Evolutionary conservation across 2,329 filamentous ascomycete species (phyloP).

Genomic region (Rhynchosporium agropyri): DNA sequence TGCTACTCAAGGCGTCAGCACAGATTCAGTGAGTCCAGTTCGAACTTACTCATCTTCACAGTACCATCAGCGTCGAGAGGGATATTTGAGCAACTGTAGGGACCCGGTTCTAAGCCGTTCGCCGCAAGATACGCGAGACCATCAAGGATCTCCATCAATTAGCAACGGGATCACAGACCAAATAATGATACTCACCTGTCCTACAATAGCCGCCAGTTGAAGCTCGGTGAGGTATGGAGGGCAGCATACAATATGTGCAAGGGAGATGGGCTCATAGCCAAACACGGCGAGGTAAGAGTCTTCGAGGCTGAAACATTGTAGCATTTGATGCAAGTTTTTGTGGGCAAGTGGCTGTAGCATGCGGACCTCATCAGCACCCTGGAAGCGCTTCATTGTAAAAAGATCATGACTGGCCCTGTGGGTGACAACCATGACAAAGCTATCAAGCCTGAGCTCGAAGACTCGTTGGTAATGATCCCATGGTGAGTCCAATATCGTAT

Average conservation of each 20-base stretch:
- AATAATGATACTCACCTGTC: slow-evolving; percentile 1
- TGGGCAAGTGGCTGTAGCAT: slow-evolving; percentile 12
- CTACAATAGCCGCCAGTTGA: slow-evolving; percentile 1
- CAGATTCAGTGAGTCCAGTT: neutral
- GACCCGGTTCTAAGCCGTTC: slow-evolving; percentile 12
- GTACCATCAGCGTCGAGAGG: slow-evolving; percentile 8
- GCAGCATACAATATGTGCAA: slow-evolving; percentile 12
- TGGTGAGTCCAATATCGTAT: slow-evolving; percentile 4
- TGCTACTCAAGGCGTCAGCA: slow-evolving; percentile 7
- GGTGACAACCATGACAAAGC: slow-evolving; percentile 12
- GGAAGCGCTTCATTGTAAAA: slow-evolving; percentile 10
- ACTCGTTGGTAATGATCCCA: slow-evolving; percentile 9
- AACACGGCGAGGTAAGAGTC: slow-evolving; percentile 9
- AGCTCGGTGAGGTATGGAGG: slow-evolving; percentile 1
- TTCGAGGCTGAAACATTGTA: slow-evolving; percentile 7
- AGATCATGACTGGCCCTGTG: neutral
- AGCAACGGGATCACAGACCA: neutral
- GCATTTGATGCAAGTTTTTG: slow-evolving; percentile 13
- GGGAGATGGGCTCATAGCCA: slow-evolving; percentile 10
- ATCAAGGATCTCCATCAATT: slow-evolving; percentile 7
- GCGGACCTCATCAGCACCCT: slow-evolving; percentile 2
- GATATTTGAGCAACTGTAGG: slow-evolving; percentile 13
- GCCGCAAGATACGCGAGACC: slow-evolving; percentile 9
- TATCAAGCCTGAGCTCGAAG: slow-evolving; percentile 11
- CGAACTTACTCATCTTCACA: slow-evolving; percentile 11